Conservation (phyloP, 2,329 filamentous ascomycete species). For the Colletotrichum echinochloae region DNA sequence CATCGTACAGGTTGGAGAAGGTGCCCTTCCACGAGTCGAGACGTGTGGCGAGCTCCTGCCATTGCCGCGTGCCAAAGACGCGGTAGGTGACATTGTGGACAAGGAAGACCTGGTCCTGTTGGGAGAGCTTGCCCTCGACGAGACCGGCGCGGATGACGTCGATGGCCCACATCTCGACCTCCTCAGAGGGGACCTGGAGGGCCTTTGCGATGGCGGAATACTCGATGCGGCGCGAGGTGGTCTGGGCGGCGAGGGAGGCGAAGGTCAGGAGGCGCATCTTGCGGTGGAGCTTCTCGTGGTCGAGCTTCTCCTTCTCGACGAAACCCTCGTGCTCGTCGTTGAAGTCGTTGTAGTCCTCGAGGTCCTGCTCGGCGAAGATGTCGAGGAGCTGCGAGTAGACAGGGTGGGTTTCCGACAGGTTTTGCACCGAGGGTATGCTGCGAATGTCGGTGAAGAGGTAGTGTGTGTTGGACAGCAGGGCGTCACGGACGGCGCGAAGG, state of each 20-base stretch:
- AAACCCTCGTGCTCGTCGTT: conserved; percentile 90
- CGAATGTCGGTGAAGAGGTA: conserved; percentile 86
- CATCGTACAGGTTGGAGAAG: conserved; percentile 80
- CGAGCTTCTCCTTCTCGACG: conserved; percentile 79
- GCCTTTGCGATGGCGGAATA: conserved; percentile 88
- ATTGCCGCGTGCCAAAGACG: conserved; percentile 98
- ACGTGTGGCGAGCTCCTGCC: conserved; percentile 91
- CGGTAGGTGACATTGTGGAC: conserved; percentile 97
- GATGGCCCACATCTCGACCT: conserved; percentile 99
- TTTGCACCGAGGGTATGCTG: conserved; percentile 85
- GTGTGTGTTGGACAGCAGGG: conserved; percentile 64
- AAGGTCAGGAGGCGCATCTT: conserved; percentile 98
- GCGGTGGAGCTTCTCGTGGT: conserved; percentile 81
- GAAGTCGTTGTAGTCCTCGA: conserved; percentile 97
- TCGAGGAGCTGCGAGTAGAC: conserved; percentile 93
- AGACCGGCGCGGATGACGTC: conserved; percentile 96
- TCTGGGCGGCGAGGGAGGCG: conserved; percentile 86
- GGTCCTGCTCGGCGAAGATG: conserved; percentile 92
- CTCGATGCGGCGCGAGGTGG: conserved; percentile 86
- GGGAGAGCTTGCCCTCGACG: conserved; percentile 95
- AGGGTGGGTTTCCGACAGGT: conserved; percentile 85
- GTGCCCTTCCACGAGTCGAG: conserved; percentile 92
- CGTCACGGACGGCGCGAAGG: conserved; percentile 66
- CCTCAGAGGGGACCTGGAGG: conserved; percentile 82
- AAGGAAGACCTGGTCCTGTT: conserved; percentile 91